Evolutionary conservation across 345 rosid species (phyloP).

Genomic region (Citrus trifoliata): DNA sequence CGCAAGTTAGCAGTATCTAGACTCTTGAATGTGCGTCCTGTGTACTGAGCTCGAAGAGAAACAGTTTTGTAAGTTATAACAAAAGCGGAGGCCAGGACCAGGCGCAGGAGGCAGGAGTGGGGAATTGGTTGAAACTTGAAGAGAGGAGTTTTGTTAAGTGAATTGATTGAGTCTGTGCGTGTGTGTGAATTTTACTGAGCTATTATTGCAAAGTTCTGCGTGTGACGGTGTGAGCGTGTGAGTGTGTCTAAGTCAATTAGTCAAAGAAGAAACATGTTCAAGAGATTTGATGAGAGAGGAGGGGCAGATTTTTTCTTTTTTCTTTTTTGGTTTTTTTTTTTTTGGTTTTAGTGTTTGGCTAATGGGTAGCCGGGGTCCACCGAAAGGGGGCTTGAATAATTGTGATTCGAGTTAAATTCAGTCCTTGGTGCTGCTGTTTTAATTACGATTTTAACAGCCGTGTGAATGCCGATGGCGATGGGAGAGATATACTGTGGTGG

Average conservation of each 20-base stretch:
- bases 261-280: constrained; percentile 24
- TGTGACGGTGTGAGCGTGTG: constrained; percentile 1
- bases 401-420: constrained; percentile 3
- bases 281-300: constrained; percentile 8
- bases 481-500: neutral
- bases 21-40: too few relatives aligned
- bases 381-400: constrained; percentile 18
- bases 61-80: neutral
- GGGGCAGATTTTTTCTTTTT: neutral
- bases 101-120: too few relatives aligned
- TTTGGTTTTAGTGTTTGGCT: constrained; percentile 32
- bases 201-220: constrained; percentile 1
- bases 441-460: neutral
- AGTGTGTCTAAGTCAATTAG: constrained; percentile 40
- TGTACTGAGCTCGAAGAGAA: neutral
- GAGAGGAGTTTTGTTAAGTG: too few relatives aligned
- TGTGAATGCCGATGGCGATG: neutral
- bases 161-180: too few relatives aligned
- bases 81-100: neutral
- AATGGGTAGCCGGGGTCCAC: constrained; percentile 11
- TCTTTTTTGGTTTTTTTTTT: neutral
- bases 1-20: neutral
- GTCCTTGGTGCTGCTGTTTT: neutral
- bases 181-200: neutral
- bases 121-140: too few relatives aligned